Percentiles rank a stretch among this genome's conserved stretches.
phyloP scores from a whole-genome alignment of 805 yeast genomes.

The Zygotorulaspora danielsina region DNA sequence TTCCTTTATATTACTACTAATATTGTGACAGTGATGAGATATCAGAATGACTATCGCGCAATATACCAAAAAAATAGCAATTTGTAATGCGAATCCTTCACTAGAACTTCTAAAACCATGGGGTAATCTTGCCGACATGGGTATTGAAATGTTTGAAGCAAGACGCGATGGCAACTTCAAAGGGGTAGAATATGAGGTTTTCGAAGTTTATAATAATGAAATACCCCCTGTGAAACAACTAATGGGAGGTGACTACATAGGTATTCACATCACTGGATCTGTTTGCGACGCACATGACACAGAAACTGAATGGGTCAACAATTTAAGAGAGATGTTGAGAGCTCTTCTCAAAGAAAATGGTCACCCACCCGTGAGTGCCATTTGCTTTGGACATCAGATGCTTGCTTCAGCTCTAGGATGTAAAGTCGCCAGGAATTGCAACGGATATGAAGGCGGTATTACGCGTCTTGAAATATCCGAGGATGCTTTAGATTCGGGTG shows the following conservation, averaged over 20 bases:
- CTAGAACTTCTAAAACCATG: slow-evolving; percentile 22
- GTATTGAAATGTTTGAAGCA: slow-evolving; percentile 18
- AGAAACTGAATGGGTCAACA: slow-evolving; percentile 40
- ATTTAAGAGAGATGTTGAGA: slow-evolving; percentile 37
- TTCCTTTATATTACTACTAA: too few relatives aligned
- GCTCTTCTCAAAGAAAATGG: slow-evolving; percentile 12
- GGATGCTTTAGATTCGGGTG: slow-evolving; percentile 24
- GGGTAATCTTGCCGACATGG: slow-evolving; percentile 31
- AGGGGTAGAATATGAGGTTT: slow-evolving; percentile 20
- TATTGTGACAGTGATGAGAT: too few relatives aligned
- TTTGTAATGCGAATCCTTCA: slow-evolving; percentile 25
- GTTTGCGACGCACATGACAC: slow-evolving; percentile 42
- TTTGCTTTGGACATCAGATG: slow-evolving; percentile 88
- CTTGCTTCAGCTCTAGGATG: slow-evolving; percentile 65
- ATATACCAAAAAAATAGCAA: slow-evolving; percentile 19
- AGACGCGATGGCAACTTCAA: slow-evolving; percentile 10
- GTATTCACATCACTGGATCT: slow-evolving; percentile 48
- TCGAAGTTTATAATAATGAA: slow-evolving; percentile 18
- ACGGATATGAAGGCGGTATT: slow-evolving; percentile 74
- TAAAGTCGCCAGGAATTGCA: slow-evolving; percentile 49
- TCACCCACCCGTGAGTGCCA: slow-evolving; percentile 53
- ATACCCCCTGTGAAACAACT: slow-evolving; percentile 25
- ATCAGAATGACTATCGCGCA: not conserved
- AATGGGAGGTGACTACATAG: slow-evolving; percentile 22
- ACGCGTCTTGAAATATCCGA: slow-evolving; percentile 45